Base-by-base conservation (phyloP, 306 rosid genomes). In the Bauhinia variegata region DNA sequence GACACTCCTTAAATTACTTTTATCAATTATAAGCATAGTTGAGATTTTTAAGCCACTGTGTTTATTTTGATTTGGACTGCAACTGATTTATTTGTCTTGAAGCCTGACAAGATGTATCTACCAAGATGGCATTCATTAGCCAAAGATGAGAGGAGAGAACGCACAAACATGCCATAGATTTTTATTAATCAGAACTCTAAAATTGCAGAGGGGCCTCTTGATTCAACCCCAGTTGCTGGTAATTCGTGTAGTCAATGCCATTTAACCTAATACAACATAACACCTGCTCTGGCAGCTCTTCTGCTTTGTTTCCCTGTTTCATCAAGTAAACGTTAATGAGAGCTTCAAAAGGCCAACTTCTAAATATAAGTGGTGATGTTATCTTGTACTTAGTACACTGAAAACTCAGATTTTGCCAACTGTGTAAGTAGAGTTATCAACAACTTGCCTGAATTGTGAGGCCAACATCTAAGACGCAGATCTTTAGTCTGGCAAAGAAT, bases 361-460 rank as follows among this genome's bases (percentile, higher is more conserved):
- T n/a, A n/a, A n/a, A n/a, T n/a, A n/a, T n/a, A n/a, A n/a, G n/a
- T n/a, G n/a, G n/a, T n/a, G n/a, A n/a, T n/a, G n/a, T n/a, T n/a
- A n/a, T n/a, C n/a, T n/a, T n/a, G n/a, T n/a, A n/a, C n/a, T n/a
- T n/a, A n/a, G n/a, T n/a, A n/a, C n/a, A n/a, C n/a, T n/a, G n/a
- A n/a, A n/a, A n/a, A n/a, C n/a, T n/a, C n/a, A n/a, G n/a, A n/a
- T n/a, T n/a, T n/a, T n/a, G n/a, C n/a, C n/a, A n/a, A n/a, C n/a
- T n/a, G n/a, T n/a, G n/a, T n/a, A n/a, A n/a, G n/a, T n/a, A n/a
- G n/a, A n/a, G n/a, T n/a, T n/a, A n/a, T n/a, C n/a, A n/a, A n/a
- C n/a, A 11, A 69, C 82, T 82, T 75, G 80, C 99, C 97, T 95
- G 99, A 83, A 95, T 90, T 63, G 97, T 90, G 80, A 95, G 96